These are phyloP conservation scores for Corrigiola litoralis DNA, from an alignment of 179 eudicot genomes.

Conservation along the genomic window DNA sequence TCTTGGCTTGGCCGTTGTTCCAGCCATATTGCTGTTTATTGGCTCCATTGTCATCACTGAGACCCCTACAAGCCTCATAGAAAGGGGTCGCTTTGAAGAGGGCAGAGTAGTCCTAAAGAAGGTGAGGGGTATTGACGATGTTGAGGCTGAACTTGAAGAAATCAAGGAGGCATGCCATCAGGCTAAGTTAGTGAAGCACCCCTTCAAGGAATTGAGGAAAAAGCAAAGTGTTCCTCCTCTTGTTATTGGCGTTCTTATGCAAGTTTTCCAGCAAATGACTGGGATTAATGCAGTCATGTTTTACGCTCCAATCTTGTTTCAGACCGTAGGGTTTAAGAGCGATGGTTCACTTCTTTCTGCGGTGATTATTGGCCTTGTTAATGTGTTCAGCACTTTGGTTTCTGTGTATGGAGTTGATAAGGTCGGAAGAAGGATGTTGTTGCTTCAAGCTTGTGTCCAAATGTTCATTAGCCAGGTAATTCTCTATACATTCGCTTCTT, in stretches of 20 bases:
- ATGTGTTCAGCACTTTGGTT: slow-evolving; percentile 40
- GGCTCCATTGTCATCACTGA: slow-evolving; percentile 49
- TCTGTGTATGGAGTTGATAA: slow-evolving; percentile 43
- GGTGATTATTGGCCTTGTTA: slow-evolving; percentile 43
- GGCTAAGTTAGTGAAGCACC: slow-evolving; percentile 34
- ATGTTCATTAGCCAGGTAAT: slow-evolving; percentile 52
- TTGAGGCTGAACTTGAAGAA: slow-evolving; percentile 35
- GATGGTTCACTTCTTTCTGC: slow-evolving; percentile 49
- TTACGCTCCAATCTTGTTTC: slow-evolving; percentile 54
- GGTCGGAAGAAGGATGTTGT: slow-evolving; percentile 41
- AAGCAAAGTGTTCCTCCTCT: slow-evolving; percentile 35
- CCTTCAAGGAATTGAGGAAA: slow-evolving; percentile 41
- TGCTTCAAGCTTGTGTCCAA: slow-evolving; percentile 45
- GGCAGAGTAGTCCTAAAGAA: slow-evolving; percentile 28
- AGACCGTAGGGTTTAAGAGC: slow-evolving; percentile 46
- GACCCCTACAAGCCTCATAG: slow-evolving; percentile 48
- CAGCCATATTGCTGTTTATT: slow-evolving; percentile 32
- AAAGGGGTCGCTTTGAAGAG: slow-evolving; percentile 24
- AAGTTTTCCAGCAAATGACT: slow-evolving; percentile 57
- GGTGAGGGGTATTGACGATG: slow-evolving; percentile 43
- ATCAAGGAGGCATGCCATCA: slow-evolving; percentile 34
- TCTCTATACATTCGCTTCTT: too few relatives aligned
- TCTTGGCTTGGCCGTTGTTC: slow-evolving; percentile 46
- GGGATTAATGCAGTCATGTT: slow-evolving; percentile 67
- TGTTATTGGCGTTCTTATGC: slow-evolving; percentile 33